Conservation (phyloP, 1,139 yeast species). For the Pichia sp. region DNA sequence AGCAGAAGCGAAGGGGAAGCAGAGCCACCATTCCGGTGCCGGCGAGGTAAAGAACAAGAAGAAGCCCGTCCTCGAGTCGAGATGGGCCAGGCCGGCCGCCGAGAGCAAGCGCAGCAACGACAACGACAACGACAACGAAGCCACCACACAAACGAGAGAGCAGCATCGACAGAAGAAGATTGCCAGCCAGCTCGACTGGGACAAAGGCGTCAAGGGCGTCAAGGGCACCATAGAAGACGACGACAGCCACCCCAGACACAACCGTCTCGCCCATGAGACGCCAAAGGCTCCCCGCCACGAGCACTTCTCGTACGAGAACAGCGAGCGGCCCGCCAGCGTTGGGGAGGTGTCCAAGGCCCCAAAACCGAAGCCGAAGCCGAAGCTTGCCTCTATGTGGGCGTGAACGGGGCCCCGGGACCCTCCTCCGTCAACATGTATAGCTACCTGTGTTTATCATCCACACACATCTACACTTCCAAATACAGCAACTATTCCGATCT, state of each 20-base stretch:
- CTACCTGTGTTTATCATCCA: too few species aligned
- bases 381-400: constrained; percentile 9
- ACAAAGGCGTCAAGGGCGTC: constrained; percentile 7
- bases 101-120: too few species aligned
- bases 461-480: not conserved
- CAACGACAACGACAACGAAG: constrained; percentile 2
- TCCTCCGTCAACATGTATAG: too few species aligned
- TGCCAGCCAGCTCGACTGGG: constrained; percentile 5
- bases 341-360: not conserved
- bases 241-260: too few species aligned
- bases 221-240: not conserved
- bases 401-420: too few species aligned
- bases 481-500: not conserved
- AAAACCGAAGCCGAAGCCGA: not conserved
- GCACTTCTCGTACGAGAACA: constrained; percentile 7
- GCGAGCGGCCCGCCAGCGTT: not conserved
- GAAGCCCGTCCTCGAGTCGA: constrained; percentile 2
- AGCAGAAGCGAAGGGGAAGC: not conserved
- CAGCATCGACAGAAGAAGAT: constrained; percentile 7
- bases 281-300: not conserved
- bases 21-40: not conserved
- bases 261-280: too few species aligned
- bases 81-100: constrained; percentile 14
- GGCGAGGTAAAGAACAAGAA: not conserved
- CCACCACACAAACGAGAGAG: not conserved